phyloP scores from a whole-genome alignment of 805 yeast species.

The Zygosaccharomyces gambellarensis region DNA sequence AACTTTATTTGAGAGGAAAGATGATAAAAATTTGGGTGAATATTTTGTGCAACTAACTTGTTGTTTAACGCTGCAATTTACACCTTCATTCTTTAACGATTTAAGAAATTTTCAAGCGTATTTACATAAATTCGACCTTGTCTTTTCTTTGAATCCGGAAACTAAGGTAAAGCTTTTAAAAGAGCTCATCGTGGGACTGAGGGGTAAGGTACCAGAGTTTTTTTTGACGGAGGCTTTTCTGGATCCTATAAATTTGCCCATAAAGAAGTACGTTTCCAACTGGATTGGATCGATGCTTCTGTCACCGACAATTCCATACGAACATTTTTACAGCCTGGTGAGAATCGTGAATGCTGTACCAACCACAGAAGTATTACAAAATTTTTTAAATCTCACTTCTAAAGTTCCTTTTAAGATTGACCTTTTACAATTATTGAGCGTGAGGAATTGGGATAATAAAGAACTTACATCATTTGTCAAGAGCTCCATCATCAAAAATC shows the following conservation, averaged over 20 bases:
- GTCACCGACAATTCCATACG: conserved; percentile 14
- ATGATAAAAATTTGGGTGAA: not conserved
- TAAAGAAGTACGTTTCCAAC: conserved; percentile 18
- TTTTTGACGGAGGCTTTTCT: conserved; percentile 14
- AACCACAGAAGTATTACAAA: conserved; percentile 15
- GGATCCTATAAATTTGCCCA: conserved; percentile 9
- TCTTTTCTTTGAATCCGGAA: conserved; percentile 2
- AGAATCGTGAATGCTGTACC: conserved; percentile 17
- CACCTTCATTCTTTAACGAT: conserved; percentile 3
- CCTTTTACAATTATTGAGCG: conserved; percentile 8
- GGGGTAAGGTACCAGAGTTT: conserved; percentile 14
- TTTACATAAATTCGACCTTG: not conserved
- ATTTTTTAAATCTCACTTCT: conserved; percentile 13
- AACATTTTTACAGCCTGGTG: conserved; percentile 15
- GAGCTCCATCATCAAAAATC: conserved; percentile 3
- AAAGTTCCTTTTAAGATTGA: conserved; percentile 9
- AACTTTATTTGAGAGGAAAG: conserved; percentile 1
- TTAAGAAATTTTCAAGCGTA: conserved; percentile 3
- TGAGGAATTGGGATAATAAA: conserved; percentile 16
- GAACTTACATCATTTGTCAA: conserved; percentile 11
- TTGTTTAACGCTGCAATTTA: conserved; percentile 4
- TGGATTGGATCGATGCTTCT: conserved; percentile 26
- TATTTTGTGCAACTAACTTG: conserved; percentile 3
- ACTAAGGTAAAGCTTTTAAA: conserved; percentile 12
- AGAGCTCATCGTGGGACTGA: conserved; percentile 9